Evolutionary conservation across 805 yeast genomes (phyloP).

Genomic region (Teunomyces aglyptinius): DNA sequence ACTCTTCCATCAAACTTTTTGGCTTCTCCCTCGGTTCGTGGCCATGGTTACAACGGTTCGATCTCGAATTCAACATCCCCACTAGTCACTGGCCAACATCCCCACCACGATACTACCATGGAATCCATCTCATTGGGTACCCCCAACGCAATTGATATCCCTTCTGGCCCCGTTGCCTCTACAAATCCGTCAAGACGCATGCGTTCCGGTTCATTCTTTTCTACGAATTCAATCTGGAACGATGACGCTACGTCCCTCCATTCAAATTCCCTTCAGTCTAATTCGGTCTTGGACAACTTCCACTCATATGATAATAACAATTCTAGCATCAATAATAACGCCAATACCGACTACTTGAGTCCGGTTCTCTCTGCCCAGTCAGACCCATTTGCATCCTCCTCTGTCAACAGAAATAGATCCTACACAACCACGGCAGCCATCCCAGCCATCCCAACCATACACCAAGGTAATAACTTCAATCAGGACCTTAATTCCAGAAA

Average conservation of each 20-base stretch:
- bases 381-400: constrained; percentile 8
- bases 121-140: constrained; percentile 20
- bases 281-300: constrained; percentile 15
- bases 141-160: constrained; percentile 18
- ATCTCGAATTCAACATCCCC: constrained; percentile 10
- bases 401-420: constrained; percentile 42
- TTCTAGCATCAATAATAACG: constrained; percentile 11
- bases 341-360: constrained; percentile 17
- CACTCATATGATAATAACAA: constrained; percentile 13
- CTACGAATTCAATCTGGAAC: constrained; percentile 57
- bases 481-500: constrained; percentile 12
- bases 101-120: constrained; percentile 9
- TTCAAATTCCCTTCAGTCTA: constrained; percentile 13
- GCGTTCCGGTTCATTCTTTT: constrained; percentile 56
- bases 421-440: constrained; percentile 48
- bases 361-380: constrained; percentile 18
- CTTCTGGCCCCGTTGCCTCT: constrained; percentile 16
- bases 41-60: constrained; percentile 3
- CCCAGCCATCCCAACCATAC: constrained; percentile 16
- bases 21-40: constrained; percentile 8
- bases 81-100: constrained; percentile 3
- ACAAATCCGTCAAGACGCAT: constrained; percentile 33
- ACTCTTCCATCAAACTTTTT: constrained; percentile 67
- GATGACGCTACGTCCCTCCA: constrained; percentile 35
- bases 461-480: constrained; percentile 9